phyloP scores from a whole-genome alignment of 805 yeast genomes.

The Lipomyces starkeyi region DNA sequence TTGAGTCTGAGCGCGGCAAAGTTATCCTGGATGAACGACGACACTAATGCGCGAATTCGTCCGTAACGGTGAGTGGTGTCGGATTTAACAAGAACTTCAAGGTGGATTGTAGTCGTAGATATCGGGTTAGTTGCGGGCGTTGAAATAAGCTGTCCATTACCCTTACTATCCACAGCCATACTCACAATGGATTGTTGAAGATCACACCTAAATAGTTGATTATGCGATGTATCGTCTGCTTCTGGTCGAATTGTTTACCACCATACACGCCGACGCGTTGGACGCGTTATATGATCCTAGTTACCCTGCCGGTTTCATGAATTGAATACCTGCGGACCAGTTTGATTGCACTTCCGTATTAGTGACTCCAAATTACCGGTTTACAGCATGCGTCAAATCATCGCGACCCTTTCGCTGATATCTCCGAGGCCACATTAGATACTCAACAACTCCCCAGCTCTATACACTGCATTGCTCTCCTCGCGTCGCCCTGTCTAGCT shows the following conservation, averaged over 20 bases:
- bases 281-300: not conserved
- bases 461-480: not conserved
- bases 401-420: no score
- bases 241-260: not conserved
- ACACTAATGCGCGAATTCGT: constrained; percentile 11
- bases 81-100: constrained; percentile 23
- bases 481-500: not conserved
- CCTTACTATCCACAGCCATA: not conserved
- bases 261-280: not conserved
- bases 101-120: constrained; percentile 11
- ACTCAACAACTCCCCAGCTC: not conserved
- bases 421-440: not conserved
- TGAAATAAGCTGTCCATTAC: not conserved
- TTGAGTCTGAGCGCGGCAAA: constrained; percentile 27
- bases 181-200: not conserved
- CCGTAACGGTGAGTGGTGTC: not conserved
- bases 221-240: not conserved
- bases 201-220: not conserved
- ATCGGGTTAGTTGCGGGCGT: not conserved
- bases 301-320: not conserved
- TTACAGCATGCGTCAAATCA: no score
- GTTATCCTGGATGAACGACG: constrained; percentile 23
- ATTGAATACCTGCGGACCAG: no score
- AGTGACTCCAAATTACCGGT: no score
- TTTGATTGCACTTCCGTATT: no score